phyloP scores from a whole-genome alignment of 768 basidiomycete genomes.

The Melanogaster broomeanus region DNA sequence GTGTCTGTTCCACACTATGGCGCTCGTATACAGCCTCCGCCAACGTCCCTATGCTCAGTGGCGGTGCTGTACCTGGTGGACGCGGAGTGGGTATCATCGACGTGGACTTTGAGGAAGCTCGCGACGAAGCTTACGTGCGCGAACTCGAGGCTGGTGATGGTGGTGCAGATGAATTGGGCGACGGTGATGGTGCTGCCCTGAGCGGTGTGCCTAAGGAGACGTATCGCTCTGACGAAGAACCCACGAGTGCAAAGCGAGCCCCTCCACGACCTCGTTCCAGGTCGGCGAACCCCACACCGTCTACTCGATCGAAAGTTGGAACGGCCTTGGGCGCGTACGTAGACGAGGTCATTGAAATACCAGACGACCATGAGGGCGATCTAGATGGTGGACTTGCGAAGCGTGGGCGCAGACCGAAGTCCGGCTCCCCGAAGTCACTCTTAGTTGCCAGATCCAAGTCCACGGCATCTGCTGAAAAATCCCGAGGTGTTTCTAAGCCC shows the following conservation, averaged over 20 bases:
- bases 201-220: slow-evolving; percentile 3
- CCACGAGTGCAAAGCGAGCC: neutral
- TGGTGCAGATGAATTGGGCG: neutral
- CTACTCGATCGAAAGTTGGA: neutral
- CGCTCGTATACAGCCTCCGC: slow-evolving; percentile 1
- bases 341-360: slow-evolving; percentile 25
- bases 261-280: slow-evolving; percentile 6
- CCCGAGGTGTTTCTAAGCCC: slow-evolving; percentile 4
- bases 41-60: slow-evolving; percentile 3
- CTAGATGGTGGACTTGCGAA: neutral
- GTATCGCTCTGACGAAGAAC: neutral
- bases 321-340: slow-evolving; percentile 14
- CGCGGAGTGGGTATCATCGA: slow-evolving; percentile 26
- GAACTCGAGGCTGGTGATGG: slow-evolving; percentile 10
- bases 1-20: neutral
- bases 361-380: slow-evolving; percentile 17
- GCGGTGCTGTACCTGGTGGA: slow-evolving; percentile 32
- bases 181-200: neutral
- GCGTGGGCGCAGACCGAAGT: neutral
- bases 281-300: slow-evolving; percentile 10
- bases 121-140: slow-evolving; percentile 12
- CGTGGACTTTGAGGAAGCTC: slow-evolving; percentile 21
- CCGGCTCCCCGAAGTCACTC: neutral
- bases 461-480: slow-evolving; percentile 6
- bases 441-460: neutral